phyloP scores from a whole-genome alignment of 495 filamentous ascomycete genomes.

The Penicillium cataractarum region DNA sequence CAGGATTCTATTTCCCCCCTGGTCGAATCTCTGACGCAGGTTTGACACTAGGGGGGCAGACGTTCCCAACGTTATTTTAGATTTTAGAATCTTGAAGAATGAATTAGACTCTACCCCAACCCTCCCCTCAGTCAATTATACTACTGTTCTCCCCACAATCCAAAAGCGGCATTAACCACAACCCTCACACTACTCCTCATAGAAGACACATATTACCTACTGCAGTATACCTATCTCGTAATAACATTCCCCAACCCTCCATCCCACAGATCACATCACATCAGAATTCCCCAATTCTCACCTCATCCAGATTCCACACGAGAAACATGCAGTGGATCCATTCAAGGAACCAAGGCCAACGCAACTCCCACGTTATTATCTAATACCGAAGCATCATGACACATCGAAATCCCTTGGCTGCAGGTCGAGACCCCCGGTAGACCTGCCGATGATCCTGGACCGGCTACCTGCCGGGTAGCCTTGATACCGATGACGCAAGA shows the following conservation, averaged over 20 bases:
- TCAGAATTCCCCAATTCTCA: too few species aligned
- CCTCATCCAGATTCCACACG: too few species aligned
- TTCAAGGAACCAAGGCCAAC: neutral
- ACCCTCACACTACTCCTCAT: neutral
- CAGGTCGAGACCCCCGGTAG: slow-evolving; percentile 25
- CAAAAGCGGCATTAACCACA: neutral
- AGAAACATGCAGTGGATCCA: slow-evolving; percentile 11
- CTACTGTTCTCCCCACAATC: neutral
- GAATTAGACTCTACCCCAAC: neutral
- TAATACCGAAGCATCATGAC: slow-evolving; percentile 32
- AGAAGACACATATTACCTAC: neutral
- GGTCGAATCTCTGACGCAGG: neutral
- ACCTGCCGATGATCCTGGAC: slow-evolving; percentile 6
- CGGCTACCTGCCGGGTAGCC: neutral
- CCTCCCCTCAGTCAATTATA: neutral
- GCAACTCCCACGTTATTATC: slow-evolving; percentile 19
- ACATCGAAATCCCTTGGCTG: slow-evolving; percentile 26
- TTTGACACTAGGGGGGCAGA: neutral
- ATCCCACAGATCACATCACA: neutral
- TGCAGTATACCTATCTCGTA: neutral
- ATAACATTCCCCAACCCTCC: neutral
- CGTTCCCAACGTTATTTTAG: neutral
- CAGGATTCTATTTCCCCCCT: neutral
- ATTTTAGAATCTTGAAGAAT: neutral
- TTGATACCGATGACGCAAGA: slow-evolving; percentile 23